phyloP scores from a whole-genome alignment of 306 rosid species.

The Begonia fuchsioides region DNA sequence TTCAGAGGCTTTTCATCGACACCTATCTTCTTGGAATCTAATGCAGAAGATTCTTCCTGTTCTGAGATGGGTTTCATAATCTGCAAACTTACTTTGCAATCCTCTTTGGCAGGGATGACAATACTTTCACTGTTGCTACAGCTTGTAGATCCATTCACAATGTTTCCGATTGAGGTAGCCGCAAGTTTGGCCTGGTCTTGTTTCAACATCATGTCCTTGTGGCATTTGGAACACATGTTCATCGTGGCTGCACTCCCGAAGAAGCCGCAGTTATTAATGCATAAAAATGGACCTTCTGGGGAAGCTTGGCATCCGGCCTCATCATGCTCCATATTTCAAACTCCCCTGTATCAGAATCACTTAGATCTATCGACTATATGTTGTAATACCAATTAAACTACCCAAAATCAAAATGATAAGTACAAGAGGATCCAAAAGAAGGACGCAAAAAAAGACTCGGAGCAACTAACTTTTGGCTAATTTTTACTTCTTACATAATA shows the following conservation, averaged over 20 bases:
- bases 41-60: conserved; percentile 20
- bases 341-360: conserved; percentile 30
- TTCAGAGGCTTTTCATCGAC: conserved; percentile 44
- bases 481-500: too few relatives aligned
- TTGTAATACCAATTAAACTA: too few relatives aligned
- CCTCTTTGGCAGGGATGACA: conserved; percentile 20
- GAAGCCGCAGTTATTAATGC: conserved; percentile 86
- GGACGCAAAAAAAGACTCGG: too few relatives aligned
- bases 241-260: conserved; percentile 80
- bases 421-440: too few relatives aligned
- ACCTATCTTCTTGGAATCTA: conserved; percentile 24
- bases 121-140: conserved; percentile 30
- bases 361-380: too few relatives aligned
- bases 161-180: conserved; percentile 68
- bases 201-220: conserved; percentile 72
- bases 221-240: conserved; percentile 97
- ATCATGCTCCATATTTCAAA: conserved; percentile 59
- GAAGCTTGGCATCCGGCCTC: conserved; percentile 89
- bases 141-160: conserved; percentile 73
- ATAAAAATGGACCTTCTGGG: conserved; percentile 76
- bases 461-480: too few relatives aligned
- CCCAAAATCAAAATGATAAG: too few relatives aligned
- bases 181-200: conserved; percentile 83
- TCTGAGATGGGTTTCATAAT: conserved; percentile 30
- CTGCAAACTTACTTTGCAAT: conserved; percentile 21